These are phyloP conservation scores for Fomitopsis pulvina DNA, from an alignment of 768 basidiomycete species.

Conservation along the genomic window DNA sequence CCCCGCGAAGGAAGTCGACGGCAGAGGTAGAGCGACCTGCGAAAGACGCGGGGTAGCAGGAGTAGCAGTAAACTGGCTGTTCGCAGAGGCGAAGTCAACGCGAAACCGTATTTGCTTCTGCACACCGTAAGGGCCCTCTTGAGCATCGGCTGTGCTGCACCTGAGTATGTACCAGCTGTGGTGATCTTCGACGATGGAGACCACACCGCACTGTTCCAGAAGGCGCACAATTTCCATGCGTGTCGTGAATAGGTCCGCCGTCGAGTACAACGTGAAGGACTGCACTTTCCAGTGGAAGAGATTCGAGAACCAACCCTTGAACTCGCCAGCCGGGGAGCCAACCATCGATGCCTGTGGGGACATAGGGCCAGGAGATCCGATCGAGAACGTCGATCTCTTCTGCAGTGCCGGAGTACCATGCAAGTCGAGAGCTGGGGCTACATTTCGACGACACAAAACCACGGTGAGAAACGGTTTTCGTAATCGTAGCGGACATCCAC, in stretches of 20 bases:
- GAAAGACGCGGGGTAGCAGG: constrained; percentile 20
- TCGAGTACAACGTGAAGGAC: constrained; percentile 48
- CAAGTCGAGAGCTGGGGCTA: constrained; percentile 55
- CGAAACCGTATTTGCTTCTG: constrained; percentile 80
- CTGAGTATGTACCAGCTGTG: constrained; percentile 37
- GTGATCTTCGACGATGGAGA: constrained; percentile 47
- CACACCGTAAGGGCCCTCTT: constrained; percentile 33
- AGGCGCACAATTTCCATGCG: constrained; percentile 57
- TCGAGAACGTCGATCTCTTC: constrained; percentile 39
- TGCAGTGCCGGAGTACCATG: constrained; percentile 29
- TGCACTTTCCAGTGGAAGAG: constrained; percentile 88
- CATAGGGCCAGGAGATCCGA: constrained; percentile 44
- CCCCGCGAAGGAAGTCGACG: constrained; percentile 17
- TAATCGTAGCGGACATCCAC: too few species aligned
- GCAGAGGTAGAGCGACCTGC: constrained; percentile 19
- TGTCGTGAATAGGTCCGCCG: constrained; percentile 50
- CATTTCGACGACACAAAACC: too few species aligned
- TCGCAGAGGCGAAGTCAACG: constrained; percentile 58
- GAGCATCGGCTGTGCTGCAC: constrained; percentile 45
- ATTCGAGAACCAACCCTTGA: constrained; percentile 93
- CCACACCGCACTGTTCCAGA: constrained; percentile 58
- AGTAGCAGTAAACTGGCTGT: constrained; percentile 6
- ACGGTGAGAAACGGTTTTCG: too few species aligned
- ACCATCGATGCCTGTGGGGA: constrained; percentile 30
- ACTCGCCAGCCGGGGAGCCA: constrained; percentile 72